These are phyloP conservation scores for Hyparrhenia diplandra DNA, from an alignment of 176 grass and related monocot species.

Conservation along the genomic window DNA sequence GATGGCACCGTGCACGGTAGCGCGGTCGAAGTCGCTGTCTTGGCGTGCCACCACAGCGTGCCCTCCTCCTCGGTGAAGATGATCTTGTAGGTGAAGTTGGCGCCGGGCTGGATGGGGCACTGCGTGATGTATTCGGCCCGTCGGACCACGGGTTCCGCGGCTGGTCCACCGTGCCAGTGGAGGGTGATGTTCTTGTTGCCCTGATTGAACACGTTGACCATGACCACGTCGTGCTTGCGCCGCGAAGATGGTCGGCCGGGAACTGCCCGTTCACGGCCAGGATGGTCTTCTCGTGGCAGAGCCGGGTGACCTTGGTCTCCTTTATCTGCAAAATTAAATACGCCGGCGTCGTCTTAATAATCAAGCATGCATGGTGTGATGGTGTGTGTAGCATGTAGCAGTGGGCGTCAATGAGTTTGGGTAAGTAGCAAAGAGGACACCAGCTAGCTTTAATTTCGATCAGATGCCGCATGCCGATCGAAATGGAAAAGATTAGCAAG, in stretches of 20 bases:
- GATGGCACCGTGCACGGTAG: conserved; percentile 67
- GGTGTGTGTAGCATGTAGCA: too few species aligned
- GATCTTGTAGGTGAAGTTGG: conserved; percentile 46
- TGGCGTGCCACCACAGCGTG: conserved; percentile 94
- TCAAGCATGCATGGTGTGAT: too few species aligned
- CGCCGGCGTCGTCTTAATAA: too few species aligned
- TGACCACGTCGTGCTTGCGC: neutral
- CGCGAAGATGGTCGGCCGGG: neutral
- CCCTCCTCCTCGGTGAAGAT: conserved; percentile 59
- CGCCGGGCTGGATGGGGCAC: conserved; percentile 42
- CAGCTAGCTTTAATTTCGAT: neutral
- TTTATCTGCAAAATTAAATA: too few species aligned
- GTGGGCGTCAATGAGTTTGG: conserved; percentile 21
- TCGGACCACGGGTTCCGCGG: neutral
- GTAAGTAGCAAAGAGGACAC: conserved; percentile 21
- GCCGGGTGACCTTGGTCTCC: too few species aligned
- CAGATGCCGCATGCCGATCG: too few species aligned
- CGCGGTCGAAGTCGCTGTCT: conserved; percentile 62
- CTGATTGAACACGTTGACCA: neutral
- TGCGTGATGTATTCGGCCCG: conserved; percentile 46
- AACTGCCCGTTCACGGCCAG: neutral
- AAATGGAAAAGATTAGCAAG: too few species aligned
- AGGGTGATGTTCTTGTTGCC: neutral
- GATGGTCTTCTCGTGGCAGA: neutral
- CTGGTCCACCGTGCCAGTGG: neutral